phyloP scores from a whole-genome alignment of 2,329 filamentous ascomycete species.

The Thelonectria discophora region DNA sequence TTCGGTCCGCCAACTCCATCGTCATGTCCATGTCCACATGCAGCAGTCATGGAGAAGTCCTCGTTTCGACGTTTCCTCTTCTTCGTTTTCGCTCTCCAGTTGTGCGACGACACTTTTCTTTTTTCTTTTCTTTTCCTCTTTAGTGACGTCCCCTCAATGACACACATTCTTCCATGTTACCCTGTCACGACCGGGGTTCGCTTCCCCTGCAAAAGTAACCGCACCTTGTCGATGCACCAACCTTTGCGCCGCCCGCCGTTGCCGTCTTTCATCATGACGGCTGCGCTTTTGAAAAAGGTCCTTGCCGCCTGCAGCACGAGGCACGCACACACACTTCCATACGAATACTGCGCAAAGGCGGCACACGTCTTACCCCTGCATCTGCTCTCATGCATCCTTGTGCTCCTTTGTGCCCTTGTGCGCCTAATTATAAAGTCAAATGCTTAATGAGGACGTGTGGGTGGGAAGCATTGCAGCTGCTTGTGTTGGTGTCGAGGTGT shows the following conservation, averaged over 20 bases:
- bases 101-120: too few species aligned
- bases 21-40: background rate
- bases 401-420: background rate
- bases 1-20: background rate
- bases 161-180: background rate
- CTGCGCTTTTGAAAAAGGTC: constrained; percentile 12
- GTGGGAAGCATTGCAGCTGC: background rate
- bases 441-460: constrained; percentile 12
- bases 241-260: constrained; percentile 24
- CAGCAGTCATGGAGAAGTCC: background rate
- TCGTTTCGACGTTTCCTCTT: background rate
- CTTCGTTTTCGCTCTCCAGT: background rate
- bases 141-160: background rate
- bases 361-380: constrained; percentile 14
- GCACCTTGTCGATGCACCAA: constrained; percentile 17
- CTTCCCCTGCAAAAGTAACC: background rate
- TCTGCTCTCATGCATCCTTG: constrained; percentile 11
- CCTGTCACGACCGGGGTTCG: background rate
- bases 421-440: constrained; percentile 23
- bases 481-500: background rate
- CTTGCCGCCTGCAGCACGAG: constrained; percentile 22
- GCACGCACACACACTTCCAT: too few species aligned
- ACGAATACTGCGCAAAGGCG: too few species aligned
- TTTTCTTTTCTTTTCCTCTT: background rate
- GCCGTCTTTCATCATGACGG: constrained; percentile 28